These are phyloP conservation scores for Eutrema japonicum DNA, from an alignment of 345 rosid genomes.

Conservation along the genomic window DNA sequence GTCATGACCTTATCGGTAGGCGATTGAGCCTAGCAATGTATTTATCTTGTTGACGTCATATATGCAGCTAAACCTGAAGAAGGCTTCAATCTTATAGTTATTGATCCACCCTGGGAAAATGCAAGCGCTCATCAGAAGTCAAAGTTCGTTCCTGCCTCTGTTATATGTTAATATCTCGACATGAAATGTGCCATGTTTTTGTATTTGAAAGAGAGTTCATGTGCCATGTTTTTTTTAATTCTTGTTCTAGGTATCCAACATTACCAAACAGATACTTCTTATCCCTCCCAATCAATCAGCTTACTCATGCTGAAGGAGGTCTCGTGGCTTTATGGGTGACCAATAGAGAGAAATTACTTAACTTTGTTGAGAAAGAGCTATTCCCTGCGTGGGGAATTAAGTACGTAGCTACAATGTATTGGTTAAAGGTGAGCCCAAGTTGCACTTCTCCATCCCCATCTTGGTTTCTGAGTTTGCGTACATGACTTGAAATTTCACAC, in stretches of 20 bases:
- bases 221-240: constrained; percentile 12
- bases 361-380: constrained; percentile 73
- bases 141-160: constrained; percentile 48
- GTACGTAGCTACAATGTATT: constrained; percentile 60
- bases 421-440: constrained; percentile 69
- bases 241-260: constrained; percentile 70
- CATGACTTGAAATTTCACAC: constrained; percentile 33
- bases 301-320: constrained; percentile 72
- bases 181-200: neutral
- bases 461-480: constrained; percentile 4
- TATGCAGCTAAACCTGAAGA: constrained; percentile 59
- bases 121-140: constrained; percentile 85
- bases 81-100: constrained; percentile 71
- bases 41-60: constrained; percentile 1
- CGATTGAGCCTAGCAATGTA: constrained; percentile 2
- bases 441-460: neutral
- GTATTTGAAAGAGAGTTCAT: neutral
- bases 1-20: constrained; percentile 8
- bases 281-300: constrained; percentile 79
- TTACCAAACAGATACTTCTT: constrained; percentile 81
- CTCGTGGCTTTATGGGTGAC: constrained; percentile 95
- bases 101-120: constrained; percentile 98
- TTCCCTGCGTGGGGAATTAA: constrained; percentile 79
- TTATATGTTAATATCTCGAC: neutral
- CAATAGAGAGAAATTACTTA: constrained; percentile 76